phyloP scores from a whole-genome alignment of 192 early-diverging fungal genomes.

The Coemansia sp. region DNA sequence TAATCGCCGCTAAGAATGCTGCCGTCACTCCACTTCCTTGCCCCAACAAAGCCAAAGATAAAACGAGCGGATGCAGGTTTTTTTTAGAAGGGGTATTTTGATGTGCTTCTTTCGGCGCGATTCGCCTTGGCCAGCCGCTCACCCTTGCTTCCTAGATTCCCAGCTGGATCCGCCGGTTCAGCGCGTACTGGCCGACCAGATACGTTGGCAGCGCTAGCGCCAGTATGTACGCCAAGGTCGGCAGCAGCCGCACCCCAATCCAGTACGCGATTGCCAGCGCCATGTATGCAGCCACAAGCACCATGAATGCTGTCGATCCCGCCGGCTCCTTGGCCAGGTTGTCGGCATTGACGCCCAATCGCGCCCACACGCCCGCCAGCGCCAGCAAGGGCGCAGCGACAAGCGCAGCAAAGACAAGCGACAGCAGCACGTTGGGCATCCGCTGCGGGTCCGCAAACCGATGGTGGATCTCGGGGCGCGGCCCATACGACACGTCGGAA shows the following conservation, averaged over 20 bases:
- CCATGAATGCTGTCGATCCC: slow-evolving; percentile 36
- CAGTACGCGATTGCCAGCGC: slow-evolving; percentile 48
- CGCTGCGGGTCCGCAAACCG: slow-evolving; percentile 44
- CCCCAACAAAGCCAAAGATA: too few species aligned
- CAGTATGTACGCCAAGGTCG: slow-evolving; percentile 42
- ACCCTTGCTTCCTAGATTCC: background rate
- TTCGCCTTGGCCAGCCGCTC: background rate
- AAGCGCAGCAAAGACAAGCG: slow-evolving; percentile 29
- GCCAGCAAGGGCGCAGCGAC: slow-evolving; percentile 23
- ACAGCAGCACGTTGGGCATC: slow-evolving; percentile 37
- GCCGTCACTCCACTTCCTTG: too few species aligned
- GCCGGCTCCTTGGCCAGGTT: slow-evolving; percentile 23
- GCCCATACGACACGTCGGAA: slow-evolving; percentile 13
- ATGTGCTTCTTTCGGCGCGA: background rate
- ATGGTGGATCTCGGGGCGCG: slow-evolving; percentile 38
- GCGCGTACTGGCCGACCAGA: slow-evolving; percentile 38
- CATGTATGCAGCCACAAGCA: slow-evolving; percentile 41
- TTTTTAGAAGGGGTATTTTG: too few species aligned
- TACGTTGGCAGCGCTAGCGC: slow-evolving; percentile 51
- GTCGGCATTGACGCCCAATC: slow-evolving; percentile 36
- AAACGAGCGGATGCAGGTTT: too few species aligned
- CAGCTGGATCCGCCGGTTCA: slow-evolving; percentile 32
- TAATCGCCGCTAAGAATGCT: too few species aligned
- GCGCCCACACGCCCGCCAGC: slow-evolving; percentile 30
- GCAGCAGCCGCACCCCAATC: slow-evolving; percentile 45